Percentiles rank a stretch among this genome's conserved stretches.
These are phyloP conservation scores for Phoma sp. DNA, from an alignment of 2,329 filamentous ascomycete genomes.

Conservation along the genomic window DNA sequence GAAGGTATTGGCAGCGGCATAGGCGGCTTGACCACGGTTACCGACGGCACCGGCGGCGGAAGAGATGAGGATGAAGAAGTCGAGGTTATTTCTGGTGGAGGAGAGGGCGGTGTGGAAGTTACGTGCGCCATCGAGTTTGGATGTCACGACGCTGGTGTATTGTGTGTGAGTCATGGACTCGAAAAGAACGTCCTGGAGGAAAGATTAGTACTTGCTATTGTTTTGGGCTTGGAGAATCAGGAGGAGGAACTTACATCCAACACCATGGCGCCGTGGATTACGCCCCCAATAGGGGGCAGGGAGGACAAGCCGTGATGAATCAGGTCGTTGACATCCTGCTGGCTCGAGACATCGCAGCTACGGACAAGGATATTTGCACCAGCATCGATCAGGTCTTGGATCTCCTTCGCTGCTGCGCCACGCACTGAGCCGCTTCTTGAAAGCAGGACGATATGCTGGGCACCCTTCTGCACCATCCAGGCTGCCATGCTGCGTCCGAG, in stretches of 20 bases:
- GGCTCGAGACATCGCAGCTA: constrained; percentile 26
- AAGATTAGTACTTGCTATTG: too few relatives aligned
- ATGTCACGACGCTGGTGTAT: constrained; percentile 21
- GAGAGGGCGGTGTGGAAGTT: constrained; percentile 20
- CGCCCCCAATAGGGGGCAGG: constrained; percentile 24
- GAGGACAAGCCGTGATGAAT: constrained; percentile 10
- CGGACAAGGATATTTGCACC: constrained; percentile 24
- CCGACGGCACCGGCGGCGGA: constrained; percentile 32
- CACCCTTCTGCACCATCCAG: constrained; percentile 36
- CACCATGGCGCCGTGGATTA: constrained; percentile 25
- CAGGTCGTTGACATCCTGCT: constrained; percentile 17
- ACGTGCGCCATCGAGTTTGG: constrained; percentile 21
- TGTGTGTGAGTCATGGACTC: constrained; percentile 17
- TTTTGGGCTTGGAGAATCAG: too few relatives aligned
- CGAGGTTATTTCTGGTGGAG: background rate
- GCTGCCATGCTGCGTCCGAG: constrained; percentile 34
- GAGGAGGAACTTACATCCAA: constrained; percentile 16
- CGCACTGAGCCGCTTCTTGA: constrained; percentile 26
- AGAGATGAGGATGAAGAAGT: constrained; percentile 33
- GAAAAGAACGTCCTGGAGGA: constrained; percentile 5
- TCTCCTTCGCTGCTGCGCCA: constrained; percentile 18
- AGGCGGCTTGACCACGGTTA: constrained; percentile 31
- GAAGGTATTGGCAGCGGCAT: constrained; percentile 38
- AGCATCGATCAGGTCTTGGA: constrained; percentile 19
- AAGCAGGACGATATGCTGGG: constrained; percentile 29